Evolutionary conservation across 495 filamentous ascomycete genomes (phyloP).

Genomic region (Talaromyces stipitatus): DNA sequence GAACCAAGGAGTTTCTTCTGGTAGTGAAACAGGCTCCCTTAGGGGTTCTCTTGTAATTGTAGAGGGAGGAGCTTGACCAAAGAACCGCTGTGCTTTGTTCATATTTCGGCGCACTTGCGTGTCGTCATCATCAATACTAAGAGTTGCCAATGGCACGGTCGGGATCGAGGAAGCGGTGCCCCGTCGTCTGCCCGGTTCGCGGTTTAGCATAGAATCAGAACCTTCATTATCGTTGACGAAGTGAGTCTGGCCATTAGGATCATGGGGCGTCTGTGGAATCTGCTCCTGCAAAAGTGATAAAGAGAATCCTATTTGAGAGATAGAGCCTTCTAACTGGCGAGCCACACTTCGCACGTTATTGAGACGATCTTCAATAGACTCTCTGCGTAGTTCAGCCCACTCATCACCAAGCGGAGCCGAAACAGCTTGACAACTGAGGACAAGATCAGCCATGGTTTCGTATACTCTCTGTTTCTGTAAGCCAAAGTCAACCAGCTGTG

Average conservation of each 20-base stretch:
- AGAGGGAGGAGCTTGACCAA: constrained; percentile 71
- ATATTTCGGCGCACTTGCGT: constrained; percentile 60
- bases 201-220: constrained; percentile 9
- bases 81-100: constrained; percentile 80
- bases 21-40: constrained; percentile 38
- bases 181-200: constrained; percentile 26
- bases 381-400: constrained; percentile 86
- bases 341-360: constrained; percentile 67
- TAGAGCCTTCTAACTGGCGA: constrained; percentile 74
- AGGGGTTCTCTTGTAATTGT: constrained; percentile 39
- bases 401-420: constrained; percentile 88
- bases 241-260: constrained; percentile 25
- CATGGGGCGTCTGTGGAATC: constrained; percentile 57
- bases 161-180: constrained; percentile 43
- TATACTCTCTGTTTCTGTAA: constrained; percentile 87
- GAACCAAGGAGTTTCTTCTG: constrained; percentile 76
- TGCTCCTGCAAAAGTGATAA: constrained; percentile 80
- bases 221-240: constrained; percentile 25
- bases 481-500: constrained; percentile 79
- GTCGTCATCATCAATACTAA: constrained; percentile 50
- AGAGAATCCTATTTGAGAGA: constrained; percentile 81
- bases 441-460: constrained; percentile 82
- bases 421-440: constrained; percentile 78
- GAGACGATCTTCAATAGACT: constrained; percentile 83
- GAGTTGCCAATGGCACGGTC: constrained; percentile 58